Evolutionary conservation across 176 grass and related monocot genomes (phyloP).

Genomic region (Oryza rufipogon): DNA sequence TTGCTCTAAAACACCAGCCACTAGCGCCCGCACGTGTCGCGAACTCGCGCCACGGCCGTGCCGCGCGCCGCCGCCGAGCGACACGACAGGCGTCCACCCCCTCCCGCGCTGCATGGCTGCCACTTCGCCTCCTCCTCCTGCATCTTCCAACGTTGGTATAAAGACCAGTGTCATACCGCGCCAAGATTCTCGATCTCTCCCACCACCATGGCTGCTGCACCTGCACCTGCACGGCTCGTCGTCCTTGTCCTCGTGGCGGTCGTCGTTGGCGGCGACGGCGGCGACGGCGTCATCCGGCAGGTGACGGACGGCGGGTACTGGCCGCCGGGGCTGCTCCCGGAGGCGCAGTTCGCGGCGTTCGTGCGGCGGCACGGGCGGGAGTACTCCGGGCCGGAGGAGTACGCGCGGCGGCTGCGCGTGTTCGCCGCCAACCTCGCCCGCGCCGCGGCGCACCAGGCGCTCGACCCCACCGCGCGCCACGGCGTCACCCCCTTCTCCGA

Average conservation of each 20-base stretch:
- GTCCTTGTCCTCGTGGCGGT: neutral
- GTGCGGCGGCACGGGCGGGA: conserved; percentile 54
- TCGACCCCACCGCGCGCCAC: conserved; percentile 77
- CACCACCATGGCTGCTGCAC: conserved; percentile 22
- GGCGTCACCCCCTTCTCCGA: conserved; percentile 89
- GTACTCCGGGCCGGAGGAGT: conserved; percentile 67
- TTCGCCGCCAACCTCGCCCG: conserved; percentile 81
- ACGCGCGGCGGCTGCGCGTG: conserved; percentile 60
- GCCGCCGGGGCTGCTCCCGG: conserved; percentile 22
- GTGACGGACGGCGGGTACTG: conserved; percentile 24
- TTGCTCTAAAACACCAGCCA: no score
- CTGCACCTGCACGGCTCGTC: neutral
- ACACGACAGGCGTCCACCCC: conserved; percentile 27
- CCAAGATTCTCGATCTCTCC: neutral
- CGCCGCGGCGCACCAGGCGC: conserved; percentile 71
- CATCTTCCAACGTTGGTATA: neutral
- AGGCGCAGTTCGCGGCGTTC: conserved; percentile 58
- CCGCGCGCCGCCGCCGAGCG: neutral
- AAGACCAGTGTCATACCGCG: neutral
- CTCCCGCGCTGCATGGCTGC: conserved; percentile 26
- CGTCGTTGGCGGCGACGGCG: neutral
- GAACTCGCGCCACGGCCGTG: neutral
- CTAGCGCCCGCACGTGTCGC: neutral
- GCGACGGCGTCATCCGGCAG: conserved; percentile 31
- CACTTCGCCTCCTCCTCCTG: neutral